Evolutionary conservation across 2,329 filamentous ascomycete genomes (phyloP), one percentile per base, ranked within the genome.

Genomic region (Cercospora canescens): DNA sequence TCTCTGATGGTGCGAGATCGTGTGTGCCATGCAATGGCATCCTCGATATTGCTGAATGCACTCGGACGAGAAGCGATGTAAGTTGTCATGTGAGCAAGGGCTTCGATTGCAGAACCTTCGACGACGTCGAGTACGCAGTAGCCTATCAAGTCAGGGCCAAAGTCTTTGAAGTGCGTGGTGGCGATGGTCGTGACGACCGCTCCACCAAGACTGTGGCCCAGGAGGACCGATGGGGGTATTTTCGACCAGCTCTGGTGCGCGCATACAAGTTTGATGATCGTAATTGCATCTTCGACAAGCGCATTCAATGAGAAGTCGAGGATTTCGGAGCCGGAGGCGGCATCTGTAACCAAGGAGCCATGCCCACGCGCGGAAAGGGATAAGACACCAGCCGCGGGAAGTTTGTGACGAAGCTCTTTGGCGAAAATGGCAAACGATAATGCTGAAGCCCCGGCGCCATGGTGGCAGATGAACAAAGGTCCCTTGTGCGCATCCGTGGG

Each of bases 101-200:
- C 94, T 77, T 98, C 95, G 79, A 99, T 94, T 35, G 95, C 95
- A 0, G 92, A 96, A 11, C 95, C 87, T 79, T 99, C 95, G 30
- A 99, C 95, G 4, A 99, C 93, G 79, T 99, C 95, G 16, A 99
- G 83, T 7, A 98, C 94, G 3, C 89, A 92, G 79, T 94, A 97
- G 21, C 92, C 95, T 16, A 98, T 82, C 1, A 98, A 78, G 28
- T 88, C 85, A 39, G 81, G 78, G 1, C 90, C 91, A 37, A 97
- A 81, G 11, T 69, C 50, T 37, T 68, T 68, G 59, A 66, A 72
- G 41, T 84, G 81, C 1, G 87, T 87, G 18, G 84, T 85, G 74
- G 86, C 88, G 63, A 96, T 83, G 74, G 97, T 88, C 0, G 93
- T 96, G 8, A 97, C 88, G 0, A 98, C 92, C 6, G 94, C 94